Percentiles rank a stretch among this genome's conserved stretches.
Conservation (phyloP, 495 filamentous ascomycete species). For the Penicillium macrosclerotiorum region DNA sequence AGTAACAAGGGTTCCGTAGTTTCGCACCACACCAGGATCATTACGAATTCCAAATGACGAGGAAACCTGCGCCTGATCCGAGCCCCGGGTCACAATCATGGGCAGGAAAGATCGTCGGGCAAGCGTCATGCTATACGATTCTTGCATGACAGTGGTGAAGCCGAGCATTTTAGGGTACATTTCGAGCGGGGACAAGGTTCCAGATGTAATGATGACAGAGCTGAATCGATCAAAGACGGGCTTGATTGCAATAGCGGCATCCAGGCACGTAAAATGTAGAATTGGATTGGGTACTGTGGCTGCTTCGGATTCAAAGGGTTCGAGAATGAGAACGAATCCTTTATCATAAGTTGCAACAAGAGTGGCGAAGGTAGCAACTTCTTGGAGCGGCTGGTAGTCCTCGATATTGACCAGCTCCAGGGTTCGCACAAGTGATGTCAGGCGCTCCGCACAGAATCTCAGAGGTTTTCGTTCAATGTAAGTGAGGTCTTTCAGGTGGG, state of each 20-base stretch:
- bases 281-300: slow-evolving; percentile 95
- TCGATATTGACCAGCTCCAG: slow-evolving; percentile 97
- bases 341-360: slow-evolving; percentile 96
- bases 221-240: slow-evolving; percentile 96
- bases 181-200: slow-evolving; percentile 93
- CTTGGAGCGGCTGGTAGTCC: slow-evolving; percentile 94
- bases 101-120: slow-evolving; percentile 93
- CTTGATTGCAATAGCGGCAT: slow-evolving; percentile 97
- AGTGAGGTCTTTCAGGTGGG: slow-evolving; percentile 90
- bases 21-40: slow-evolving; percentile 89
- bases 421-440: slow-evolving; percentile 92
- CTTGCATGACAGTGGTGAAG: slow-evolving; percentile 86
- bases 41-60: slow-evolving; percentile 93
- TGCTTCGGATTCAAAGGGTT: slow-evolving; percentile 93
- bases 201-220: slow-evolving; percentile 98
- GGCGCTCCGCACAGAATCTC: slow-evolving; percentile 90
- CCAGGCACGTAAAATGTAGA: slow-evolving; percentile 92
- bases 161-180: slow-evolving; percentile 99
- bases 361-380: slow-evolving; percentile 98
- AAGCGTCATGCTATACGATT: slow-evolving; percentile 96
- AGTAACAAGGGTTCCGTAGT: slow-evolving; percentile 88
- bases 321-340: slow-evolving; percentile 92
- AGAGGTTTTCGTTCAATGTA: slow-evolving; percentile 97
- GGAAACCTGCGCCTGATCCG: slow-evolving; percentile 87
- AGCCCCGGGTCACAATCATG: slow-evolving; percentile 94